Conservation (phyloP, 129 eudicot species). For the Lonicera japonica region DNA sequence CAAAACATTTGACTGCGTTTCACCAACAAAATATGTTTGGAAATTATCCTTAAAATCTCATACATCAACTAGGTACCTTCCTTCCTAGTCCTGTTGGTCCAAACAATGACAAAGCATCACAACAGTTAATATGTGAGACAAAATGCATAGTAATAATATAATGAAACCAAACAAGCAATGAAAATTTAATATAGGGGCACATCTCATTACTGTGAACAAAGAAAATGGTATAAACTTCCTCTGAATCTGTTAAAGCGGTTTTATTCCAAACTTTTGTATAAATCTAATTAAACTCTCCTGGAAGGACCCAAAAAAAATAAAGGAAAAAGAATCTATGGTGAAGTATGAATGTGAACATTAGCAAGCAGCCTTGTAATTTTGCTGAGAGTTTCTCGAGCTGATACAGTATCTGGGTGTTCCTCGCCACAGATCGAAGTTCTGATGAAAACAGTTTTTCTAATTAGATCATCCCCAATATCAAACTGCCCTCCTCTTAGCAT, state of each 20-base stretch:
- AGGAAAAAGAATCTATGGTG: conserved; percentile 41
- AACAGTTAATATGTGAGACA: too few relatives aligned
- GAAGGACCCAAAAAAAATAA: background rate
- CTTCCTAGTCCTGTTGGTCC: too few relatives aligned
- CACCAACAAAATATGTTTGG: too few relatives aligned
- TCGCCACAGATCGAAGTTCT: conserved; percentile 92
- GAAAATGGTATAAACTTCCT: conserved; percentile 22
- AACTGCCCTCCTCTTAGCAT: conserved; percentile 92
- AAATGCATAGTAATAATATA: too few relatives aligned
- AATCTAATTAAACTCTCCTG: conserved; percentile 28
- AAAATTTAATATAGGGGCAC: background rate
- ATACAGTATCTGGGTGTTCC: conserved; percentile 81
- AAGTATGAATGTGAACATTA: conserved; percentile 73
- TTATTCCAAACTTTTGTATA: conserved; percentile 39
- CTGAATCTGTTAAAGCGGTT: conserved; percentile 22
- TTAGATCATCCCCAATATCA: conserved; percentile 85
- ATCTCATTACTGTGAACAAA: background rate
- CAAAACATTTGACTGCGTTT: too few relatives aligned
- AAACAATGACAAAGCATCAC: background rate
- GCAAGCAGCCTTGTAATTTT: conserved; percentile 80
- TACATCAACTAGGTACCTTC: too few relatives aligned
- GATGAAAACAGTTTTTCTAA: conserved; percentile 82
- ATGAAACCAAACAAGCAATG: background rate
- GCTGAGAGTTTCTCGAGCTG: conserved; percentile 81
- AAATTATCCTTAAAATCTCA: too few relatives aligned